Evolutionary conservation across 306 rosid species (phyloP), one percentile per base, ranked within the genome.

Genomic region (Glycyrrhiza uralensis): DNA sequence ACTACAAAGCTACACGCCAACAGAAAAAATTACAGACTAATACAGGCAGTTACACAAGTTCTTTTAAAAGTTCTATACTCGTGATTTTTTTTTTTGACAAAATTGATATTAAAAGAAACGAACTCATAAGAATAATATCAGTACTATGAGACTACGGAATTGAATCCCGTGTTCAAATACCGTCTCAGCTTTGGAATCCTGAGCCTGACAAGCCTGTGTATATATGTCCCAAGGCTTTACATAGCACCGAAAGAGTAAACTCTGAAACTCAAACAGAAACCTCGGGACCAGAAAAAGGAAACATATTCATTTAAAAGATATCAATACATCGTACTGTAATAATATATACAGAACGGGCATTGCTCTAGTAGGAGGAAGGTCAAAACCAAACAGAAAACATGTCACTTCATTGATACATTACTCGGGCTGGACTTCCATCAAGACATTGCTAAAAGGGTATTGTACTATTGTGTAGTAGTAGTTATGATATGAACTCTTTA

Each of bases 381-480:
- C 69, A 72, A 65, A 79, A 52, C 64, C 11, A 54, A 46, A 65
- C 71, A 72, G 59, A 35, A 73, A 77, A 66, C 57, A 29, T 57
- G 76, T 24, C 50, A 72, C 47, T 59, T 76, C 79, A 64, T 45
- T 26, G 69, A 42, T 62, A 42, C n/a, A n/a, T n/a, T n/a, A n/a
- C 30, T 14, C 1, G 22, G 59, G 41, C 18, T 23, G 5, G 17
- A 32, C 66, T 71, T 38, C 19, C 38, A 38, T 38, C n/a, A 62
- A 50, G 20, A 76, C 66, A 57, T 32, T 22, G 30, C 30, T 9
- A 39, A 64, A 26, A 39, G 18, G 64, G 13, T 54, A 36, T 49
- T 41, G 69, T 59, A 18, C 39, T 66, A n/a, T n/a, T n/a, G n/a
- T n/a, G n/a, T n/a, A n/a, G n/a, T n/a, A n/a, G n/a, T n/a, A n/a